These are phyloP conservation scores for Hippophae rhamnoides DNA, from an alignment of 306 rosid genomes.

Conservation along the genomic window DNA sequence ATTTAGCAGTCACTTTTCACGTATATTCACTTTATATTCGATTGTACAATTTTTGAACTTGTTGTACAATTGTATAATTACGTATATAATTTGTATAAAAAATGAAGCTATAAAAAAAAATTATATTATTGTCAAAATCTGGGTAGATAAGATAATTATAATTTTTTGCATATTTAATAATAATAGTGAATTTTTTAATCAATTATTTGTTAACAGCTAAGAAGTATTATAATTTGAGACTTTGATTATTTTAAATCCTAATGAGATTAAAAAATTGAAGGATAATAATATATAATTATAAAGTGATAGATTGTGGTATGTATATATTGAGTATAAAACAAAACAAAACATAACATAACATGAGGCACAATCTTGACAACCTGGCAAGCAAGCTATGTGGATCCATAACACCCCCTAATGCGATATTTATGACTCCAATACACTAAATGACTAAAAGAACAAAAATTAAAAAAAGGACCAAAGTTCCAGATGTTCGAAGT, in stretches of 20 bases:
- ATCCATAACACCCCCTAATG: slow-evolving; percentile 11
- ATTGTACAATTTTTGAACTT: too few relatives aligned
- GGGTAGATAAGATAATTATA: too few relatives aligned
- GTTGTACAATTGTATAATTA: slow-evolving; percentile 10
- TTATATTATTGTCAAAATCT: too few relatives aligned
- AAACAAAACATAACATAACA: slow-evolving; percentile 8
- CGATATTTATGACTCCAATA: slow-evolving; percentile 1
- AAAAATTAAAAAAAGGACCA: background rate
- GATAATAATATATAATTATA: background rate
- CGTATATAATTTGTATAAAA: background rate
- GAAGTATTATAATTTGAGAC: slow-evolving; percentile 10
- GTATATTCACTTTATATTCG: too few relatives aligned
- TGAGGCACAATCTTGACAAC: slow-evolving; percentile 6
- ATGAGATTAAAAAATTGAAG: background rate
- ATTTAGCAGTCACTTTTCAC: too few relatives aligned
- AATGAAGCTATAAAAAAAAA: too few relatives aligned
- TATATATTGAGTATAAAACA: slow-evolving; percentile 4
- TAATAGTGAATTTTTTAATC: background rate
- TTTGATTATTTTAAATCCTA: background rate
- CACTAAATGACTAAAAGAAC: background rate
- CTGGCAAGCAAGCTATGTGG: slow-evolving; percentile 15
- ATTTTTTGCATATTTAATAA: background rate
- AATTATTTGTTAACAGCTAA: slow-evolving; percentile 21
- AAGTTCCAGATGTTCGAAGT: background rate
- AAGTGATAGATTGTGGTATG: background rate